A percentile compares a stretch with the other conserved stretches of the same genome.
Conservation (phyloP, 768 basidiomycete species). For the Boletus rubropictus region DNA sequence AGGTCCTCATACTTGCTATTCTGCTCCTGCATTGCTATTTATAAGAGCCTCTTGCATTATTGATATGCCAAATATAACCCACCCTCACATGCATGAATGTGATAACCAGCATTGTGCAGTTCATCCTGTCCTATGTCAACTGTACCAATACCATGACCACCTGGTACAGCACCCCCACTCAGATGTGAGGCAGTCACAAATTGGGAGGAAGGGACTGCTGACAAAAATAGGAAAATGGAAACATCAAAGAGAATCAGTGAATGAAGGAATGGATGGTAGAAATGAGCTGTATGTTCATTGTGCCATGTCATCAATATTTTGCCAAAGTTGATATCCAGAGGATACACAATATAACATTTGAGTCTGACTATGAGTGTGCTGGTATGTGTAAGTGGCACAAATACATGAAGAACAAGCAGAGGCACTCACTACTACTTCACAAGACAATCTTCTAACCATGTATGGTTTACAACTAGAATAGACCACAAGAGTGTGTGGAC, state of each 20-base stretch:
- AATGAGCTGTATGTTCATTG: conserved; percentile 11
- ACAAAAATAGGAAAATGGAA: background rate
- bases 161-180: conserved; percentile 26
- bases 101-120: conserved; percentile 13
- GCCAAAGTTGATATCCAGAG: conserved; percentile 62
- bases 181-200: background rate
- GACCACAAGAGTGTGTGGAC: conserved; percentile 72
- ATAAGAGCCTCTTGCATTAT: background rate
- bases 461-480: conserved; percentile 83
- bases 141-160: conserved; percentile 25
- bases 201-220: conserved; percentile 7
- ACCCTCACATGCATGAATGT: background rate
- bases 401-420: background rate
- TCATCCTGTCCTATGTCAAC: conserved; percentile 23
- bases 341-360: conserved; percentile 66
- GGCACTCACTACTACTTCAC: conserved; percentile 55
- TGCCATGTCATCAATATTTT: conserved; percentile 29
- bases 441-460: conserved; percentile 90
- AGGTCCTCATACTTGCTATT: background rate
- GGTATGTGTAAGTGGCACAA: background rate
- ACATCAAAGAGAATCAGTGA: background rate
- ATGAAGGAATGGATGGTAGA: background rate
- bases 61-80: background rate
- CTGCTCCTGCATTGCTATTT: background rate
- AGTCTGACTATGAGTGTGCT: conserved; percentile 52